Evolutionary conservation across 2,329 filamentous ascomycete species (phyloP), one percentile per base, ranked within the genome.

Genomic region (Karstenula rhodostoma): DNA sequence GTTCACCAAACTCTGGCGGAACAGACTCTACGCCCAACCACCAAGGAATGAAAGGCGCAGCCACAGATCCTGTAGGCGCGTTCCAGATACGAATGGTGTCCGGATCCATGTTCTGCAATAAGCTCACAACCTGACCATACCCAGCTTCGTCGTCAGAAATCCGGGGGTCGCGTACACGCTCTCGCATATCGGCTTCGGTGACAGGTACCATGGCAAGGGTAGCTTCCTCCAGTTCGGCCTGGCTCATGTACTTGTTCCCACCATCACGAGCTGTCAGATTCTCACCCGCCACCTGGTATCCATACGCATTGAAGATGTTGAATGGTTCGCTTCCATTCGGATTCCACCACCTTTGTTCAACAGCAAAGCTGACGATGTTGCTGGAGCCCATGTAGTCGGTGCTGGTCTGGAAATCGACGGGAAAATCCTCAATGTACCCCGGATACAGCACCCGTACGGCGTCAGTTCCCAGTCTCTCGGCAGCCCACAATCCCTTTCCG

Each of bases 101-200:
- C 12, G 70, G 63, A 35, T 77, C 67, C 35, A 66, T 69, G 27
- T 67, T 57, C 7, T 67, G 58, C 15, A 59, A 64, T 13, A 77
- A 63, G 25, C 68, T 73, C 0, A 76, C 66, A 3, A 78, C 73
- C 51, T 77, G 74, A 1, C 75, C 75, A 29, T 77, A 78, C 2
- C 74, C 75, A n/a, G 73, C 69, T 64, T 77, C 73, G 32, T 77
- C 74, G 44, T 78, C 74, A 17, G 73, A 67, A 27, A 78, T 78
- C 10, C 75, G 67, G 40, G 68, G 73, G 56, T 78, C 75, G 25
- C 75, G 74, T 7, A 77, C 75, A 8, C 75, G 71, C 25, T 78
- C 76, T 65, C 82, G 81, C 2, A 85, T 73, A 59, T 85, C 82
- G 19, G 73, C 70, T 60, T 86, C 84, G 0, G 82, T 83, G n/a